phyloP scores from a whole-genome alignment of 2,329 filamentous ascomycete genomes.

The Aspergillus ustus region DNA sequence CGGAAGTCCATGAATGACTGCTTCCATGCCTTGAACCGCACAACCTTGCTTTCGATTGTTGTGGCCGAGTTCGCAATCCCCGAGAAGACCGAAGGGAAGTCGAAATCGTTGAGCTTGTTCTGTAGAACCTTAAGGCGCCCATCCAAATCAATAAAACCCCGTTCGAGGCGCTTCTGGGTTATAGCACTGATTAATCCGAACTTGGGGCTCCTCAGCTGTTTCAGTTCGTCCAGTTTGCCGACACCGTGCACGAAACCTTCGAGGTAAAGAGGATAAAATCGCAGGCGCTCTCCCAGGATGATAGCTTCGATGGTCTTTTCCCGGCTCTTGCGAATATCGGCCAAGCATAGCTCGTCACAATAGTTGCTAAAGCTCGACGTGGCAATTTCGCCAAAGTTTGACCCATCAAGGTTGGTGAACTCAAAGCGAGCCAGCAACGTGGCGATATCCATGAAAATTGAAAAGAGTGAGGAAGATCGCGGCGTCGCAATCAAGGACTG shows the following conservation, averaged over 20 bases:
- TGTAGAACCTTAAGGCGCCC: constrained; percentile 73
- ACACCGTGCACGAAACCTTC: constrained; percentile 91
- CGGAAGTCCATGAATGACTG: constrained; percentile 74
- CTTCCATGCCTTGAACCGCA: constrained; percentile 86
- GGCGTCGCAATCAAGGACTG: constrained; percentile 65
- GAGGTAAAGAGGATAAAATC: constrained; percentile 79
- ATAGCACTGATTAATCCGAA: constrained; percentile 70
- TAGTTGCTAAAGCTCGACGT: constrained; percentile 60
- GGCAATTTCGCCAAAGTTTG: constrained; percentile 66
- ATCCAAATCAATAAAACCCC: constrained; percentile 78
- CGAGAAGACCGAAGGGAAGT: constrained; percentile 87
- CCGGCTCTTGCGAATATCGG: constrained; percentile 78
- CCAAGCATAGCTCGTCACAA: constrained; percentile 75
- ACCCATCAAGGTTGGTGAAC: constrained; percentile 66
- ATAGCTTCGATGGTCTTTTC: constrained; percentile 90
- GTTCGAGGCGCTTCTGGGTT: constrained; percentile 79
- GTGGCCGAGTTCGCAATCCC: constrained; percentile 86
- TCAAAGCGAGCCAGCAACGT: constrained; percentile 61
- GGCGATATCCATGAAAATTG: constrained; percentile 65
- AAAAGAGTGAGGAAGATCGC: constrained; percentile 59
- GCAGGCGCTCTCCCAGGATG: constrained; percentile 86
- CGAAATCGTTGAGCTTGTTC: constrained; percentile 78
- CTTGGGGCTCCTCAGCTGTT: constrained; percentile 70
- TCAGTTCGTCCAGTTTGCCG: constrained; percentile 77
- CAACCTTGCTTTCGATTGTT: constrained; percentile 72